A percentile compares a stretch with the other conserved stretches of the same genome.
Conservation (phyloP, 768 basidiomycete species). For the Amylocystis lapponica region DNA sequence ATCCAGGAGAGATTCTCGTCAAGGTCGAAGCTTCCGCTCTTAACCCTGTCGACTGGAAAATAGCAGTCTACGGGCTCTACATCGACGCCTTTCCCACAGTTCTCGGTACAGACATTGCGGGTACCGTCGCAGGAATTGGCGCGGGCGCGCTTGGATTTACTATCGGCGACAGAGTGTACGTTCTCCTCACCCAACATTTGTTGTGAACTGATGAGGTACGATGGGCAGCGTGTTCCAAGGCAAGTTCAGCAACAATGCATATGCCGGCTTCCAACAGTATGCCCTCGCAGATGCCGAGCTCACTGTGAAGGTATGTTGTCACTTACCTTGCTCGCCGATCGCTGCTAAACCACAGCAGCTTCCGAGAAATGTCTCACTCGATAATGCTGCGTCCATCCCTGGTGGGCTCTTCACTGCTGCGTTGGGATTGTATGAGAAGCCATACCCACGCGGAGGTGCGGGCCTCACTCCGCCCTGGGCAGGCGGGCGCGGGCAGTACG, state of each 20-base stretch:
- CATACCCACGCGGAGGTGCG: constrained; percentile 2
- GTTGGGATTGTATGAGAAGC: constrained; percentile 20
- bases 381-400: constrained; percentile 27
- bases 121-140: constrained; percentile 34
- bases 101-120: constrained; percentile 21
- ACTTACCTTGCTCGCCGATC: not conserved
- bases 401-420: constrained; percentile 26
- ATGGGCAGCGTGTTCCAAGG: not conserved
- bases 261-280: constrained; percentile 14
- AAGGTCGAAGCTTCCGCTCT: constrained; percentile 21
- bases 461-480: constrained; percentile 21
- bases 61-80: constrained; percentile 26
- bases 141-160: constrained; percentile 27
- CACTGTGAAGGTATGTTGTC: constrained; percentile 7
- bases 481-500: constrained; percentile 24
- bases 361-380: constrained; percentile 23
- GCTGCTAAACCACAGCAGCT: constrained; percentile 14
- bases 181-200: not conserved
- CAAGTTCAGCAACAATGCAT: not conserved
- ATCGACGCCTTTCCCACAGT: constrained; percentile 27
- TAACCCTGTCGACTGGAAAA: constrained; percentile 32
- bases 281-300: constrained; percentile 12
- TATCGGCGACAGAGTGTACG: constrained; percentile 37
- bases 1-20: constrained; percentile 20
- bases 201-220: too few relatives aligned